Percentiles rank a stretch among this genome's conserved stretches.
Conservation (phyloP, 116 monocot species). For the Zostera marina region DNA sequence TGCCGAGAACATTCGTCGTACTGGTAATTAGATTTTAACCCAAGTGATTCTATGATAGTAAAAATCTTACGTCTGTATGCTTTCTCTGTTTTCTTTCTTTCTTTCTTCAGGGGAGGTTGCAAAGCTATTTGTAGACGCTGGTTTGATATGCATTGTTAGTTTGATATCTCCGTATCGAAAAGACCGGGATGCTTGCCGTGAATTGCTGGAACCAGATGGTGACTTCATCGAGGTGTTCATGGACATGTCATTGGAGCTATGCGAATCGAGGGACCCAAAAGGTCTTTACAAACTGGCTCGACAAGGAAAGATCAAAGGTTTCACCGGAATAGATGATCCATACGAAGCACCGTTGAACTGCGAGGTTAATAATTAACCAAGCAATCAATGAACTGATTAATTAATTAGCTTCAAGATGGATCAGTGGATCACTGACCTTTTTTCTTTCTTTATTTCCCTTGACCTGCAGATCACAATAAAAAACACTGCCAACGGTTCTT, state of each 20-base stretch:
- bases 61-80: background rate
- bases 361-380: conserved; percentile 34
- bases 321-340: conserved; percentile 88
- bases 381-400: background rate
- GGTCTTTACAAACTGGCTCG: conserved; percentile 92
- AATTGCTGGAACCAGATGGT: conserved; percentile 37
- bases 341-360: conserved; percentile 60
- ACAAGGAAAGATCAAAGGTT: conserved; percentile 83
- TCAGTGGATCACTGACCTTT: background rate
- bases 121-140: conserved; percentile 91
- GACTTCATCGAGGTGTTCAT: conserved; percentile 84
- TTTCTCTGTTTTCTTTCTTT: background rate
- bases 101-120: conserved; percentile 58
- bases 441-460: background rate
- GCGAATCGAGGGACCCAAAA: conserved; percentile 92
- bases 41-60: background rate
- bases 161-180: conserved; percentile 87
- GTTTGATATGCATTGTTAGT: conserved; percentile 87
- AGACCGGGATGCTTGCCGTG: conserved; percentile 81
- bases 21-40: conserved; percentile 17
- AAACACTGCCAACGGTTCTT: background rate
- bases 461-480: conserved; percentile 11
- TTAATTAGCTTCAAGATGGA: background rate
- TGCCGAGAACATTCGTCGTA: conserved; percentile 82
- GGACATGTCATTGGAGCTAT: conserved; percentile 70